Evolutionary conservation across 371 early-diverging fungal genomes (phyloP).

Genomic region (Mucor velutinosus): DNA sequence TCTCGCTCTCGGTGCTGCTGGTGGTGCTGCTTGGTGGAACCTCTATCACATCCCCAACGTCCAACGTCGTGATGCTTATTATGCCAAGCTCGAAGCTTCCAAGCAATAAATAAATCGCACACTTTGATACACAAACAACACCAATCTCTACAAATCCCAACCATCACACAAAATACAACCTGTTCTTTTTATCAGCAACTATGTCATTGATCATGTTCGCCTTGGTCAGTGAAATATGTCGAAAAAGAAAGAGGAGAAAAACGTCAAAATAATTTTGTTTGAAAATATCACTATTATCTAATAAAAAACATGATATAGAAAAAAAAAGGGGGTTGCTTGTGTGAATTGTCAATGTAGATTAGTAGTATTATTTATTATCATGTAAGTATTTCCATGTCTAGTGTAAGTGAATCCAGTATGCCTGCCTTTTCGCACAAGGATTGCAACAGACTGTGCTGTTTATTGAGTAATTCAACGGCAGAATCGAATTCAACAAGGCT

Average conservation of each 20-base stretch:
- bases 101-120: constrained; percentile 32
- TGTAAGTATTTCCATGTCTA: constrained; percentile 22
- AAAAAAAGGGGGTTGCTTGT: background rate
- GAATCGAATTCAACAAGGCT: constrained; percentile 79
- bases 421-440: constrained; percentile 40
- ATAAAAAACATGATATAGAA: background rate
- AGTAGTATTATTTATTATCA: constrained; percentile 1
- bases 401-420: constrained; percentile 22
- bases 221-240: background rate
- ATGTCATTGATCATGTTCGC: no score
- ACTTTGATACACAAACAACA: background rate
- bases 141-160: constrained; percentile 2
- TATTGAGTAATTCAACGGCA: constrained; percentile 47
- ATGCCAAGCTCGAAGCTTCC: constrained; percentile 55
- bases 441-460: constrained; percentile 32
- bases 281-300: background rate
- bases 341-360: background rate
- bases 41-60: constrained; percentile 42
- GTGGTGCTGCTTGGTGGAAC: constrained; percentile 52
- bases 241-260: background rate
- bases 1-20: constrained; percentile 43
- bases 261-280: constrained; percentile 1
- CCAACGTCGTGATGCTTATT: constrained; percentile 46
- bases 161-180: background rate
- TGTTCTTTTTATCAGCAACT: background rate